Evolutionary conservation across 306 rosid species (phyloP), one percentile per base, ranked within the genome.

Genomic region (Vigna unguiculata): DNA sequence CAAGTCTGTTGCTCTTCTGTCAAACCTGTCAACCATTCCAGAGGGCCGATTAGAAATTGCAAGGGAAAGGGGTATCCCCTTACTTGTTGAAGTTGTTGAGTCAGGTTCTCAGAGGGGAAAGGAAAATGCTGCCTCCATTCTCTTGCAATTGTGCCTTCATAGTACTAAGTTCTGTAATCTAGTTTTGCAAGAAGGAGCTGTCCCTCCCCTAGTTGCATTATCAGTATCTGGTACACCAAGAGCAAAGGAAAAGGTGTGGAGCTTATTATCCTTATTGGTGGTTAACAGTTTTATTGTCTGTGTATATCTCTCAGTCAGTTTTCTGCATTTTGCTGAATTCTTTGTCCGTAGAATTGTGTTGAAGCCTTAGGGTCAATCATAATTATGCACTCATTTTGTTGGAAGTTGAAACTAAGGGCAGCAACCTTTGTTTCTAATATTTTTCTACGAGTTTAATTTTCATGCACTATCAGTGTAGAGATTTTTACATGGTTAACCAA

Each of bases 141-240:
- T 92, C 74, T 83, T 96, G 85, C 99, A 96, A 48, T 68, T 96
- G 30, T 92, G 99, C 85, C 98, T 96, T 85, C 93, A 96, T 67
- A 92, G 90, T 81, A 59, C 93, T 21, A 92, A 86, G 87, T 89
- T 89, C 71, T 96, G 99, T 77, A 92, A 88, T 25, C 57, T 96
- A 78, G 89, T 96, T 91, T 89, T 96, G 71, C 99, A 92, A 90
- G 99, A 96, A 92, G 99, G 99, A 60, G 98, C 99, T 16, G 99
- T 92, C 28, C 99, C 99, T 53, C 97, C 99, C 36, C 85, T 96
- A 20, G 98, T 92, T 69, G 98, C 91, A 69, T 78, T 96, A 64
- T 92, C 98, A 48, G 93, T 88, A 83, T 92, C 89, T 25, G 98
- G 99, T 74, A 96, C 97, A 14, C 87, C 96, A 38, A 89, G 99